Percentiles rank a stretch among this genome's conserved stretches.
phyloP scores from a whole-genome alignment of 2,329 filamentous ascomycete genomes.

The Pseudogymnoascus sp. region DNA sequence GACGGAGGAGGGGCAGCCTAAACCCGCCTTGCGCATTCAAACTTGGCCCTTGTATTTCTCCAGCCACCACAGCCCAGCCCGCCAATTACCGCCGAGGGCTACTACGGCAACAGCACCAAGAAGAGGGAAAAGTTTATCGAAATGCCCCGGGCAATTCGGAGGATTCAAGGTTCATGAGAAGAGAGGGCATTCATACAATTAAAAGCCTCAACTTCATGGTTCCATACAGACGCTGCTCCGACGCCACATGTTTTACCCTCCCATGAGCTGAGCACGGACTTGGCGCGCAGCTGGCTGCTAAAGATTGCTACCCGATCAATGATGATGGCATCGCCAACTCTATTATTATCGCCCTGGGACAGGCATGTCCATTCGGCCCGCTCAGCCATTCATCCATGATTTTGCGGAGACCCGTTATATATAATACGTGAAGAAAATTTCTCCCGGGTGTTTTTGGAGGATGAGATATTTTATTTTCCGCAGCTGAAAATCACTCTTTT shows the following conservation, averaged over 20 bases:
- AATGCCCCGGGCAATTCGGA: not conserved
- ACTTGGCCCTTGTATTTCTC: not conserved
- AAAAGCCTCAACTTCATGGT: not conserved
- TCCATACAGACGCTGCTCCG: not conserved
- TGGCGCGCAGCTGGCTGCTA: not conserved
- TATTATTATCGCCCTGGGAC: not conserved
- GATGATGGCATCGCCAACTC: slow-evolving; percentile 2
- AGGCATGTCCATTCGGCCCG: slow-evolving; percentile 5
- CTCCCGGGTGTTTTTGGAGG: not conserved
- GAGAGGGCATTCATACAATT: not conserved
- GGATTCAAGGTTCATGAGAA: not conserved
- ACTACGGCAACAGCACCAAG: not conserved
- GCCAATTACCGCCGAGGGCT: not conserved
- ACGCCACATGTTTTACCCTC: not conserved
- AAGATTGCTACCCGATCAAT: slow-evolving; percentile 4
- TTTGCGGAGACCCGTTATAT: not conserved
- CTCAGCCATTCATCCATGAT: not conserved
- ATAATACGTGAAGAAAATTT: not conserved
- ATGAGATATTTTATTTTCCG: not conserved
- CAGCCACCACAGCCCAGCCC: not conserved
- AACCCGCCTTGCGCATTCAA: not conserved
- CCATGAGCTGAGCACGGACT: not conserved
- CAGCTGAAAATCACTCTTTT: not conserved
- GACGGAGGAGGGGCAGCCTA: not conserved
- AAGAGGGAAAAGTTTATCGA: not conserved